Base-by-base conservation (phyloP, 164 flowering plant genomes). In the Aristolochia fimbriata region DNA sequence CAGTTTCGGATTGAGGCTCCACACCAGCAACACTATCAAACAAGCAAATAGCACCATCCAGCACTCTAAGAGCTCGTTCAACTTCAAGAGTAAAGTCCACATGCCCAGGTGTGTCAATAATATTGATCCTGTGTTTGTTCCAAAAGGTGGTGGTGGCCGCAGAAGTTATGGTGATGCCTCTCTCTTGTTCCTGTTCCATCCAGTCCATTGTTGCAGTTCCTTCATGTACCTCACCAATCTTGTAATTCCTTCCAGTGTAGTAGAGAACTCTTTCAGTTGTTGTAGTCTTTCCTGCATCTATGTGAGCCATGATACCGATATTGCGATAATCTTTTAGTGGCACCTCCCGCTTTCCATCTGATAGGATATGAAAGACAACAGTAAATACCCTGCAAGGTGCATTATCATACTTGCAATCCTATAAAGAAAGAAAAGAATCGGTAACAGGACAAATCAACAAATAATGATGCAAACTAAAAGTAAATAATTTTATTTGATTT, bases 11-110 rank as follows among this genome's bases (percentile, higher is more conserved):
- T 64, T 88, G 99, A 8, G 97, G 96, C 62, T 94, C 97, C 47
- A 94, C 99, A 27, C 99, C 97, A 59, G 97, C 96, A 70, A 94
- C 99, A 77, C 96, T 91, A 72, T 91, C 96, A 68, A 94, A 91
- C 73, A 94, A 72, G 71, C 96, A 88, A 47, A 94, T 80, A 47
- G 97, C 90, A 70, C 99, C 99, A 75, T 94, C 99, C 72, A 91
- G 67, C 51, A 91, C 99, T 65, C 97, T 80, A 52, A 91, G 91
- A 58, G 99, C 96, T 2, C 99, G 86, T 71, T 91, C 99, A 59
- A 94, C 99, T 71, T 91, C 99, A 45, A 93, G 88, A 6, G 99
- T 93, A 80, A 93, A 93, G 74, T 93, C 99, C 5, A 93, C 99
- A 71, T 93, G 97, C 20, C 99, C 93, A 53, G 99, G 99, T 48